Evolutionary conservation across 495 filamentous ascomycete genomes (phyloP), one percentile per base, ranked within the genome.

Genomic region (Xylaria scruposa): DNA sequence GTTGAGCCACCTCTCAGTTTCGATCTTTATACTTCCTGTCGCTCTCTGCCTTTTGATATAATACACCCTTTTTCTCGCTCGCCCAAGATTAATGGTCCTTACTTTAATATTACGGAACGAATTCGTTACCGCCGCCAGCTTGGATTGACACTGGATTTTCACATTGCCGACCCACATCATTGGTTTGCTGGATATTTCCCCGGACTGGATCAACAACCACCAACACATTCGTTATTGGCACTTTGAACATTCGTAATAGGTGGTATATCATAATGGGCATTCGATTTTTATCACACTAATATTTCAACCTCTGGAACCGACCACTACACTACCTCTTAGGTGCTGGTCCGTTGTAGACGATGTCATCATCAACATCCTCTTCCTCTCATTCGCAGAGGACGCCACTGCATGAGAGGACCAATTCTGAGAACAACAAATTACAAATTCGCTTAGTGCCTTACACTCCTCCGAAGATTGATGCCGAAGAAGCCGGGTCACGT

Each of bases 361-460:
- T 80, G 78, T 76, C 77, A 77, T 73, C 77, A 67, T 76, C 77
- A 72, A 67, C 65, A 29, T 75, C 77, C 10, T 73, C 72, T 46
- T 73, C 72, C 38, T 71, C 74, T 64, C 72, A 70, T 49, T 73
- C 70, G 46, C 72, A 68, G 47, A 79, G 76, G 65, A 60, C 66
- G 36, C 87, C 90, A 58, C 82, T 91, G 68, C 85, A 86, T 76
- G 85, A 89, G 74, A 85, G 88, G 70, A 84, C 84, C 24, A 80
- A 85, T 44, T 89, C 89, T 72, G 82, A 88, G 71, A 85, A 78
- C 75, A 90, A 89, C 76, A 80, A 79, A 40, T 77, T 78, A 9
- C 82, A 81, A 60, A 83, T 88, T 73, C 83, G 86, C 70, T 79
- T 89, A 75, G 79, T 91, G 72, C 88, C 85, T 17, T 85, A 84